phyloP scores from a whole-genome alignment of 352 stramenopile genomes.

The Phytophthora colocasiae region DNA sequence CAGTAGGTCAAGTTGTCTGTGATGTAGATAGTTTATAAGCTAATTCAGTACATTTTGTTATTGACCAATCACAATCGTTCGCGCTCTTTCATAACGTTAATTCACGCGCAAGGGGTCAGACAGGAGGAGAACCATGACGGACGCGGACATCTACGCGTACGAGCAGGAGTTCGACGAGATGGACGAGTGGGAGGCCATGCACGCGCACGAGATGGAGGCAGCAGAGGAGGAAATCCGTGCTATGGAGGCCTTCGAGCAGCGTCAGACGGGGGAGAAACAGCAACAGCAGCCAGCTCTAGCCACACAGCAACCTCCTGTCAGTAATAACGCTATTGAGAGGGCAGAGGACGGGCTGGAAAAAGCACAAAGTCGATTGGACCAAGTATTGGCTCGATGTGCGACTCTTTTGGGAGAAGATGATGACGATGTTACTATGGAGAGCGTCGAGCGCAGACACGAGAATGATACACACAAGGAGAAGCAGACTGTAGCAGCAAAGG shows the following conservation, averaged over 20 bases:
- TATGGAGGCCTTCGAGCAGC: constrained; percentile 60
- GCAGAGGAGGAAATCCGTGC: constrained; percentile 67
- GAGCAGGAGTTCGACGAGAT: constrained; percentile 79
- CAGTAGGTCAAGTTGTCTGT: constrained; percentile 3
- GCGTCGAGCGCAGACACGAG: constrained; percentile 40
- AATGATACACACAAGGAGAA: constrained; percentile 38
- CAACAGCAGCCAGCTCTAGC: constrained; percentile 5
- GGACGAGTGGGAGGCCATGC: constrained; percentile 89
- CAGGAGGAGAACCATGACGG: constrained; percentile 45
- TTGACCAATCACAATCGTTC: constrained; percentile 45
- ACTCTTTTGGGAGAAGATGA: constrained; percentile 65
- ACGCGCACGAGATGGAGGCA: constrained; percentile 82
- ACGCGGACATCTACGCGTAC: constrained; percentile 79
- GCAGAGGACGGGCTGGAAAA: constrained; percentile 40
- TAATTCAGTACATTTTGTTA: constrained; percentile 19
- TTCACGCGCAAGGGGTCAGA: constrained; percentile 2
- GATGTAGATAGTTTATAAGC: not conserved
- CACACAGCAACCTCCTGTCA: constrained; percentile 12
- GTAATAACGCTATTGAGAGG: constrained; percentile 10
- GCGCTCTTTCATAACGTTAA: constrained; percentile 30
- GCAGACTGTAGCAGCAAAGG: constrained; percentile 17
- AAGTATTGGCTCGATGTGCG: constrained; percentile 68
- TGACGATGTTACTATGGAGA: constrained; percentile 52
- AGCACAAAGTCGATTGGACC: constrained; percentile 55
- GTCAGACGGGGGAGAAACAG: constrained; percentile 17